Evolutionary conservation across 2,329 filamentous ascomycete species (phyloP), one percentile per base, ranked within the genome.

Genomic region (Fusarium haematococcum): DNA sequence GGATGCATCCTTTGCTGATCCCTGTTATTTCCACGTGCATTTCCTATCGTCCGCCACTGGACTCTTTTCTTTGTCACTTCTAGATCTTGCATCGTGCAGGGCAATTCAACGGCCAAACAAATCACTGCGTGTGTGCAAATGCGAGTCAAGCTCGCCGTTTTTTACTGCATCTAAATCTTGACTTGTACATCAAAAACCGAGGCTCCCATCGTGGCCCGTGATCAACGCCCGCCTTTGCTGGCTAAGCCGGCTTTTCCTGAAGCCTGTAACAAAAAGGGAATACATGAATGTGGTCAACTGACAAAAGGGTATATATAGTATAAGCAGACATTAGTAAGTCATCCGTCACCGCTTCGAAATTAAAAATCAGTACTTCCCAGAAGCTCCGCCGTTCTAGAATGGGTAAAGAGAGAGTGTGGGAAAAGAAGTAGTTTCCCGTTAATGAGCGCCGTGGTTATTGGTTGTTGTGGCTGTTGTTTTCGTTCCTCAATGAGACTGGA

Each of bases 401-500:
- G 48, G 35, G 64, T 65, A 65, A 70, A 67, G 66, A 64, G 68
- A 60, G 35, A 54, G 57, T 60, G 35, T 37, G 35, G 57, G 61
- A 70, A 68, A 52, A 67, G 62, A 65, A 61, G 25, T 52, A 60
- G 48, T 63, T 43, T 54, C 35, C 59, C 45, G 30, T 32, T 63
- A 37, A 52, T 61, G 57, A 45, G 20, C 63, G 43, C 52, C 61
- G 58, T 58, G 25, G 41, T 72, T 74, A 77, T 65, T 68, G 76
- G 25, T 75, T 76, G 39, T 75, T 76, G 43, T 68, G 75, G 27
- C 75, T 76, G 35, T 75, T 75, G 41, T 70, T 79, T 70, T 82
- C 79, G 41, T 80, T 82, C 59, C 85, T 84, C 67, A 90, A 74
- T 11, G 86, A 80, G 25, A 85, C 83, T 1, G 90, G 88, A 0